A percentile compares a stretch with the other conserved stretches of the same genome.
Conservation (phyloP, 1,284 basidiomycete species). For the Neolentinus lepideus region DNA sequence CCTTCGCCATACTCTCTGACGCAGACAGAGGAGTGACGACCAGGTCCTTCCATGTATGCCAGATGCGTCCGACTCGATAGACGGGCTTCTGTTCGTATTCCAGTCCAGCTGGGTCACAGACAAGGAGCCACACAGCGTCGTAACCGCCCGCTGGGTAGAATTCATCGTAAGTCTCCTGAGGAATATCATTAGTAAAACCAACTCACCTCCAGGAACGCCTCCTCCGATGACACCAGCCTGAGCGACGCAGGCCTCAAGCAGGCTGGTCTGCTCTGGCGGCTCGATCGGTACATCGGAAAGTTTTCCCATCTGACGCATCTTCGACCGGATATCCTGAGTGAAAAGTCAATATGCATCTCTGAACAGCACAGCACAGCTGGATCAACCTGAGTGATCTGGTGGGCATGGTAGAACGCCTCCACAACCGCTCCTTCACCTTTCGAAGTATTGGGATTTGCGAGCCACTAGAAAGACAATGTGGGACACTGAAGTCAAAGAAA, state of each 20-base stretch:
- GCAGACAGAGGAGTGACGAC: slow-evolving; percentile 77
- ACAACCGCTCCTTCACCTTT: slow-evolving; percentile 35
- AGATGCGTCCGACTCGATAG: slow-evolving; percentile 58
- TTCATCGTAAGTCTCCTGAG: not conserved
- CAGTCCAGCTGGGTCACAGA: slow-evolving; percentile 50
- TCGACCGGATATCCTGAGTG: slow-evolving; percentile 61
- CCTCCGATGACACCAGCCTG: slow-evolving; percentile 87
- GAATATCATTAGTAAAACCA: slow-evolving; percentile 18
- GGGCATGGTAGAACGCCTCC: slow-evolving; percentile 48
- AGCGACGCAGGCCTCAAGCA: slow-evolving; percentile 78
- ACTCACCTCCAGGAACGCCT: slow-evolving; percentile 87
- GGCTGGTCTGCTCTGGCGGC: slow-evolving; percentile 79
- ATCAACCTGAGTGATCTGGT: slow-evolving; percentile 49
- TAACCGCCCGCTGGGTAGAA: slow-evolving; percentile 79
- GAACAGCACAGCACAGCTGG: not conserved
- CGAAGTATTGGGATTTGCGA: slow-evolving; percentile 43
- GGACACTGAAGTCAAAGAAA: not conserved
- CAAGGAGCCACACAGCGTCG: slow-evolving; percentile 92
- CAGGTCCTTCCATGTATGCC: slow-evolving; percentile 68
- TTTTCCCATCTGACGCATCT: slow-evolving; percentile 87
- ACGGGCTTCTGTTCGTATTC: slow-evolving; percentile 28
- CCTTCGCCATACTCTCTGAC: slow-evolving; percentile 68
- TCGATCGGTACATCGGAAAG: slow-evolving; percentile 85
- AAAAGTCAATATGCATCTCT: slow-evolving; percentile 5
- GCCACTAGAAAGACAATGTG: slow-evolving; percentile 37